phyloP scores from a whole-genome alignment of 2,329 filamentous ascomycete genomes.

The Albifimbria verrucaria region DNA sequence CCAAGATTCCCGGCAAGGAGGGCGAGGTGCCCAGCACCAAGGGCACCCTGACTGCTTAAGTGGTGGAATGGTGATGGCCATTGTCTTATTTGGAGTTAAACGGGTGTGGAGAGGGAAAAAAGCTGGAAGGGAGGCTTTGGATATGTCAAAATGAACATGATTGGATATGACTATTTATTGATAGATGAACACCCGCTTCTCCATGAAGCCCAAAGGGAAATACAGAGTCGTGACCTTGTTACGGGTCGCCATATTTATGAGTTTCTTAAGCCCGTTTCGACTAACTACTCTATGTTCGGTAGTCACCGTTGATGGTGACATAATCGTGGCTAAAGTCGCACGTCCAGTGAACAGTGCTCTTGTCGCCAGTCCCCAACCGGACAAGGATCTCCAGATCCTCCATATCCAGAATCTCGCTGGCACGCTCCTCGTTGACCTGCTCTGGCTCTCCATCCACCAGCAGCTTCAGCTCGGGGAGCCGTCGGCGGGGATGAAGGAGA shows the following conservation, averaged over 20 bases:
- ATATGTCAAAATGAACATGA: neutral
- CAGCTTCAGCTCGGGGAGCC: conserved; percentile 74
- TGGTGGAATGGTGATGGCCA: neutral
- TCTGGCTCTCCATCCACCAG: conserved; percentile 79
- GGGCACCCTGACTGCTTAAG: conserved; percentile 71
- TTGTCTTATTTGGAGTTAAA: conserved; percentile 17
- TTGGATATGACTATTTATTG: neutral
- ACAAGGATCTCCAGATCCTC: conserved; percentile 80
- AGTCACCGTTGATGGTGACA: conserved; percentile 66
- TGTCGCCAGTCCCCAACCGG: conserved; percentile 63
- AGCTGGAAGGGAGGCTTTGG: neutral
- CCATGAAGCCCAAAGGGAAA: neutral
- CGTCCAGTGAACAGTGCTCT: conserved; percentile 75
- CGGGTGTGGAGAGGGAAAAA: conserved; percentile 1
- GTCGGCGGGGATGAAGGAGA: conserved; percentile 75
- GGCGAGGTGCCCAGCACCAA: conserved; percentile 96
- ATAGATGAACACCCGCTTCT: neutral
- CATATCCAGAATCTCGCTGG: conserved; percentile 72
- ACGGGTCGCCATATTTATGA: neutral
- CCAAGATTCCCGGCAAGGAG: conserved; percentile 72
- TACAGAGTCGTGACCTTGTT: neutral
- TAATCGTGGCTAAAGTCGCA: conserved; percentile 87
- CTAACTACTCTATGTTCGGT: conserved; percentile 50
- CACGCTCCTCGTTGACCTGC: conserved; percentile 70
- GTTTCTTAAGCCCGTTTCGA: conserved; percentile 1